phyloP scores from a whole-genome alignment of 169 alveolate genomes.

The Cystoisospora suis region DNA sequence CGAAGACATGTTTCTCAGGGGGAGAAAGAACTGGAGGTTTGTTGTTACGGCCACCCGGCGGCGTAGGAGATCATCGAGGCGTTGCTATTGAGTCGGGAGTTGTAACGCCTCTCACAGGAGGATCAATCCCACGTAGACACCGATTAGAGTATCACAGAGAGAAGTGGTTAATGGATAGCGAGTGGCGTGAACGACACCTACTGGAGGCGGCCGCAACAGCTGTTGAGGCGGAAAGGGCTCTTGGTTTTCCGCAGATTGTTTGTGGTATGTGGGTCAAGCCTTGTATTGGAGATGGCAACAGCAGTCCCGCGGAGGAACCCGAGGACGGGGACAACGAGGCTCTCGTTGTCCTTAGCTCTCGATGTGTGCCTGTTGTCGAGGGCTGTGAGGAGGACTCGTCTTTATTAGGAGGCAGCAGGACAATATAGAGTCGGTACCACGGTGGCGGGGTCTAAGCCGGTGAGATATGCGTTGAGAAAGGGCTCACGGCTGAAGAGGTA shows the following conservation, averaged over 20 bases:
- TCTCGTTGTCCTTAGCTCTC: constrained; percentile 23
- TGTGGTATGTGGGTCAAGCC: constrained; percentile 44
- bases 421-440: no score
- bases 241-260: constrained; percentile 56
- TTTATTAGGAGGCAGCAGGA: no score
- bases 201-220: constrained; percentile 52
- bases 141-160: not conserved
- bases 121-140: not conserved
- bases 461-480: no score
- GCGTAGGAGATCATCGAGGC: no score
- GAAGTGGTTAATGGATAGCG: not conserved
- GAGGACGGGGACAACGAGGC: not conserved
- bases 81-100: no score
- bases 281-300: not conserved
- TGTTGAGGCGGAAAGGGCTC: constrained; percentile 46
- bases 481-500: no score
- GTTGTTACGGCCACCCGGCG: no score
- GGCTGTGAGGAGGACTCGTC: no score
- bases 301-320: not conserved
- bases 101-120: constrained; percentile 15
- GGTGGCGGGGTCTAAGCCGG: no score
- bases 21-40: no score
- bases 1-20: no score
- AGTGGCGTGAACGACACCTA: not conserved
- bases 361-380: constrained; percentile 20